phyloP scores from a whole-genome alignment of 2,329 filamentous ascomycete species.

The Fusarium euwallaceae region DNA sequence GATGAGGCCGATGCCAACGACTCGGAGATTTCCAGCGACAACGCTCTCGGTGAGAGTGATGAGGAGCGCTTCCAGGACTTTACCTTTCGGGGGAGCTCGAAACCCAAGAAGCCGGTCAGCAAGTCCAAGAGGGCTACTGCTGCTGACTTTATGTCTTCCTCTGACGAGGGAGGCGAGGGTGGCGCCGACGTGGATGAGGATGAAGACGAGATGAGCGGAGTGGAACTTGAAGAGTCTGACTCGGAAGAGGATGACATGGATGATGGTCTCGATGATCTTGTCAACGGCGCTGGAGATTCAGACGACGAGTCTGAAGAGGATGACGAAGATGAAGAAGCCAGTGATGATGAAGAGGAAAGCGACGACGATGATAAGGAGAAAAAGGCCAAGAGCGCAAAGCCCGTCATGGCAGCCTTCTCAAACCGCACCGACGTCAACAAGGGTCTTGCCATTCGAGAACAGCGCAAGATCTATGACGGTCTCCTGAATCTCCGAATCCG shows the following conservation, averaged over 20 bases:
- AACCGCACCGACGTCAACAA: conserved; percentile 77
- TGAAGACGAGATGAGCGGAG: conserved; percentile 51
- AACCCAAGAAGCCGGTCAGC: conserved; percentile 55
- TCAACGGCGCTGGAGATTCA: conserved; percentile 49
- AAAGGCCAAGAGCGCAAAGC: conserved; percentile 50
- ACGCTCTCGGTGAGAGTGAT: conserved; percentile 86
- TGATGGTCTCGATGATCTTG: conserved; percentile 53
- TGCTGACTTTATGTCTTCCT: conserved; percentile 69
- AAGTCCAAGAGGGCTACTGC: conserved; percentile 60
- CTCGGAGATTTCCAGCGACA: conserved; percentile 74
- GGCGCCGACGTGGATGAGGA: conserved; percentile 51
- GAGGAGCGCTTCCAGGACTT: conserved; percentile 85
- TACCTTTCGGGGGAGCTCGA: conserved; percentile 71
- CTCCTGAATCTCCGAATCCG: conserved; percentile 92
- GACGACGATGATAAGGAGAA: conserved; percentile 50
- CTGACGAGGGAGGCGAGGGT: conserved; percentile 55
- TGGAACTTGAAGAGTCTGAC: conserved; percentile 54
- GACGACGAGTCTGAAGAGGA: conserved; percentile 54
- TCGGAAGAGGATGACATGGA: conserved; percentile 55
- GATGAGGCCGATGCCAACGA: conserved; percentile 65
- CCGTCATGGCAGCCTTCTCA: conserved; percentile 48
- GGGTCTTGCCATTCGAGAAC: conserved; percentile 86
- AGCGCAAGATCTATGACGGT: conserved; percentile 88
- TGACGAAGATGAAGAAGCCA: conserved; percentile 53
- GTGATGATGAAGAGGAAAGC: conserved; percentile 52